Base-by-base conservation (phyloP, 768 basidiomycete species). In the Mycena polygramma region DNA sequence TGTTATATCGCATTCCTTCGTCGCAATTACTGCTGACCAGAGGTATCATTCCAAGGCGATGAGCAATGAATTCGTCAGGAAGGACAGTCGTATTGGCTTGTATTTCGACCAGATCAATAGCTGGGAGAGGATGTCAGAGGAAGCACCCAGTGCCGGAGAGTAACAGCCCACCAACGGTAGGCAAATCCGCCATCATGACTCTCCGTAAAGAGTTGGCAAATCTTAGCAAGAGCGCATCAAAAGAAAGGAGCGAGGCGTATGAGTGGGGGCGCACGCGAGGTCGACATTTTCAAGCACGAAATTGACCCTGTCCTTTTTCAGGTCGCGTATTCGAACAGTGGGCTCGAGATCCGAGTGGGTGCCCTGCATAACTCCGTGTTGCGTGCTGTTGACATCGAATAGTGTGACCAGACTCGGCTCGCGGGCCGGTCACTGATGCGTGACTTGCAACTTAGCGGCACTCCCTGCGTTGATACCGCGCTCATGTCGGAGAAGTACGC, bases 221-320 rank as follows among this genome's bases (percentile, higher is more conserved):
- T 54, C 96, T 96, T 24, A 41, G 53, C 17, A 61, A 43, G 73
- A 43, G 43, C 52, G 68, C 46, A 49, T 55, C 67, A 57, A 57
- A n/a, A 71, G 64, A 67, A n/a, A 59, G 19, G 54, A 66, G 57
- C 22, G 57, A 74, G 51, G 74, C 70, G 55, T 49, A 63, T 63
- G 22, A 57, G 55, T 53, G 68, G 43, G 54, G 26, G 54, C 95
- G 80, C 80, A 97, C 96, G 94, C 94, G 77, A 98, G 87, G 82
- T 99, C 97, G 45, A 98, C 97, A 88, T 98, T 97, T 79, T 95
- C 93, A 14, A 99, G 84, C 15, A 97, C 92, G 76, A 99, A 99
- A 76, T 95, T 93, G 71, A 96, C 95, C 69, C 89, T 86, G 77
- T 97, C 94, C 77, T 89, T 90, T 77, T 94, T 91, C 62, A 97